Evolutionary conservation across 2,329 filamentous ascomycete genomes (phyloP), one percentile per base, ranked within the genome.

Genomic region (Ophiosphaerella narmari): DNA sequence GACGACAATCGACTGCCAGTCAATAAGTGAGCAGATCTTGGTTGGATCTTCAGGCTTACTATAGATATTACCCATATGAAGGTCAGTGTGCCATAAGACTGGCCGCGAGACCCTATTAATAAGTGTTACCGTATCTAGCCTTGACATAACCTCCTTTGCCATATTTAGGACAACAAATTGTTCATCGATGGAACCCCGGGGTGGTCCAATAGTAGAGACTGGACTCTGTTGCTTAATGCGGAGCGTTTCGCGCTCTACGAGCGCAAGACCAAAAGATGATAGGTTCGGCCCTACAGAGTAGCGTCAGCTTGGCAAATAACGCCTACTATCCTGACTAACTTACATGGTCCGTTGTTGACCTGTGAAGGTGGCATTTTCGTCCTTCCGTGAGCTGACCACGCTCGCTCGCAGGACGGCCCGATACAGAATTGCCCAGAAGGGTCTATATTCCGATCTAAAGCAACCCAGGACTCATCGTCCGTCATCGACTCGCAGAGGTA

Each of bases 41-140:
- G 57, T 55, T 38, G 43, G 43, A 0, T 67, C 50, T 12, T 62
- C 37, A 8, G 57, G 48, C 18, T 68, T 61, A 37, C 23, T 42
- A 14, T 62, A 73, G 12, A 75, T 72, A 40, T 74, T 74, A 23
- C 68, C 65, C 63, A 71, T 77, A 52, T 68, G 59, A 24, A 80
- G 63, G 2, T 74, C 74, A 4, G 75, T 75, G 33, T 58, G 57
- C 47, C 54, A 60, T 2, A 57, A 42, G 4, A 53, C 49, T 24
- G 54, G 54, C 7, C 35, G 11, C 2, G 57, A 55, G 11, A 59
- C 44, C 8, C 36, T 43, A 0, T 48, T 13, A 4, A 54, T 39
- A 7, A 61, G 43, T 9, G 48, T 49, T 7, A 39, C 32, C n/a
- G 44, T 37, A 16, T 55, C 34, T 24, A 57, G 14, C 40, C 37